Conservation (phyloP, 768 basidiomycete genomes). For the Rhizopogon vesiculosus region DNA sequence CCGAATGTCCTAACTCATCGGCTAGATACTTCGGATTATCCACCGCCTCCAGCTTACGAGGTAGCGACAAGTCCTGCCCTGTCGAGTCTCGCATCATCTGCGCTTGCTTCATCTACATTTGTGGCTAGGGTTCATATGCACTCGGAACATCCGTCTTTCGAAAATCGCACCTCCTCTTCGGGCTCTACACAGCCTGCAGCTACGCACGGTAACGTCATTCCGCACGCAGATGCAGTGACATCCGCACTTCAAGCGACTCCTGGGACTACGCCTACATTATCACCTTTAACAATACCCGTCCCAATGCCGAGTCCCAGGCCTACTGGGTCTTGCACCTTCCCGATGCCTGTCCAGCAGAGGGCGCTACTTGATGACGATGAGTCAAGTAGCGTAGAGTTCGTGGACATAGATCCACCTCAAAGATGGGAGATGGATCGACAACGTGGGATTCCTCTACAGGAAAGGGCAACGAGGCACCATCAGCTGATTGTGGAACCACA, state of each 20-base stretch:
- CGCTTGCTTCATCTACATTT: constrained; percentile 1
- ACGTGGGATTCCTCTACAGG: constrained; percentile 37
- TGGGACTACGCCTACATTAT: constrained; percentile 8
- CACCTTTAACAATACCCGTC: constrained; percentile 1
- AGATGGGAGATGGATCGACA: constrained; percentile 42
- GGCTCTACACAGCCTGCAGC: constrained; percentile 19
- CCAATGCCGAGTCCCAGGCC: neutral
- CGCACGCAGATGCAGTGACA: constrained; percentile 19
- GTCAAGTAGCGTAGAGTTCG: constrained; percentile 45
- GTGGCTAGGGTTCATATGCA: constrained; percentile 31
- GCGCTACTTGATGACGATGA: constrained; percentile 41
- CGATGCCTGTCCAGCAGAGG: constrained; percentile 4
- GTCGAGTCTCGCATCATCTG: constrained; percentile 29
- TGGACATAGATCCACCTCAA: constrained; percentile 41
- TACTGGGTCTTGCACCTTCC: neutral
- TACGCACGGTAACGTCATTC: constrained; percentile 7
- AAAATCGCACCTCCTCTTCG: constrained; percentile 19
- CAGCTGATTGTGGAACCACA: constrained; percentile 26
- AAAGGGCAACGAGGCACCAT: constrained; percentile 32
- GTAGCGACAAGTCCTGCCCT: constrained; percentile 48
- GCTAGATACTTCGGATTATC: constrained; percentile 44
- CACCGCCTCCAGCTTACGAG: constrained; percentile 75
- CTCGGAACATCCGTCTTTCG: constrained; percentile 20
- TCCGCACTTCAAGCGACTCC: constrained; percentile 14
- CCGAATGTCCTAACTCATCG: constrained; percentile 24